Evolutionary conservation across 805 yeast genomes (phyloP), one percentile per base, ranked within the genome.

Genomic region (Myxozyma nipponensis): DNA sequence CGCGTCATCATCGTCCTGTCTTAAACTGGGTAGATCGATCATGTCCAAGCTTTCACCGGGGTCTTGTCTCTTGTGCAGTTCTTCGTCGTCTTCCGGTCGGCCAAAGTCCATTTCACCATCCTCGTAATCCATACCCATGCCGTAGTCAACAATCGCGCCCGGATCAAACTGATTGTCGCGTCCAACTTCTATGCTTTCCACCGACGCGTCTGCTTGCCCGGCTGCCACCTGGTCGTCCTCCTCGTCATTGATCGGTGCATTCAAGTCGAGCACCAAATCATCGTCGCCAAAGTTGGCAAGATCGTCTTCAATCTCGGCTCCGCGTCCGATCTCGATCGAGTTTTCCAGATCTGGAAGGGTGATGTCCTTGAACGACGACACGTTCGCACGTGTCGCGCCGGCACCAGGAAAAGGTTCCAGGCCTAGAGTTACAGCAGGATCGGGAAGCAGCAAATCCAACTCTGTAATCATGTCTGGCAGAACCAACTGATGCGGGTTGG

Each of bases 401-500:
- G 17, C 39, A 42, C 30, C 52, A 44, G 46, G 53, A 36, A 39
- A 62, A 59, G 44, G 59, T 35, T 54, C 60, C 36, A 50, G 39
- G 6, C 52, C 62, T 17, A 56, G 52, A 22, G 58, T 62, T 2
- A 59, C 42, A 18, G 63, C 61, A 30, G 66, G 63, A 50, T 57
- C 69, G 56, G 58, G 54, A 17, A 39, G 37, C 17, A 57, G 41
- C 56, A 87, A 78, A 62, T 86, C 95, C 35, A 82, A 75, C 52
- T 82, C 86, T 0, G 95, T 84, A 40, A 88, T 83, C 18, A 86
- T 85, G 67, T 89, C 95, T 61, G 77, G 81, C 58, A 89, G 72
- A 1, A 82, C 77, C 42, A 86, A 73, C 38, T 76, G 77, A 26
- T 76, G 75, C 30, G 84, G 72, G 24, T 81, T 81, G 0, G 83